These are phyloP conservation scores for Spirogloea muscicola DNA, from an alignment of 139 green algal species.

Conservation along the genomic window DNA sequence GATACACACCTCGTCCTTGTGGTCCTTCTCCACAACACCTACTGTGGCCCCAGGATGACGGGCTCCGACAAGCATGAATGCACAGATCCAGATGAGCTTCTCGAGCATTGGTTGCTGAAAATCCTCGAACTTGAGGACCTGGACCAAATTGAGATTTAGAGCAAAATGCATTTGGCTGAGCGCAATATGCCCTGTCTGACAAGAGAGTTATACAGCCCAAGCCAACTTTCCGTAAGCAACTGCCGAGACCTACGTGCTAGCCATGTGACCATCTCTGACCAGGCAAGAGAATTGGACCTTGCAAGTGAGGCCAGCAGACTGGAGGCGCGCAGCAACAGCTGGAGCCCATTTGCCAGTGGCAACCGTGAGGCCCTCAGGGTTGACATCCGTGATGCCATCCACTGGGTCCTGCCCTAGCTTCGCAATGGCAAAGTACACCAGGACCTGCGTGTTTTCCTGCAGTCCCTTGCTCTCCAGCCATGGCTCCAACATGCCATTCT, in stretches of 20 bases:
- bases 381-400: slow-evolving; percentile 90
- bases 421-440: slow-evolving; percentile 97
- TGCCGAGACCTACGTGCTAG: no score
- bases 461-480: slow-evolving; percentile 60
- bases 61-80: slow-evolving; percentile 92
- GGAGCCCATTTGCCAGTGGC: slow-evolving; percentile 79
- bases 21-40: slow-evolving; percentile 76
- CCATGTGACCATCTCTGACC: no score
- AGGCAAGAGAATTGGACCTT: no score
- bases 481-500: slow-evolving; percentile 97
- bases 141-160: no score
- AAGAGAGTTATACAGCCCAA: no score
- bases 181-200: no score
- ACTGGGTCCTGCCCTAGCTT: slow-evolving; percentile 83
- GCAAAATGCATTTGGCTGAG: no score
- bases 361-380: slow-evolving; percentile 93
- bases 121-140: slow-evolving; percentile 9
- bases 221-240: no score
- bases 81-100: slow-evolving; percentile 98
- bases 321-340: slow-evolving; percentile 71
- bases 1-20: slow-evolving; percentile 64
- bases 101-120: slow-evolving; percentile 79
- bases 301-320: slow-evolving; percentile 76
- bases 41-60: slow-evolving; percentile 70
- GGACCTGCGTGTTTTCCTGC: slow-evolving; percentile 76